Evolutionary conservation across 2,329 filamentous ascomycete species (phyloP).

Genomic region (Elsinoe necatrix): DNA sequence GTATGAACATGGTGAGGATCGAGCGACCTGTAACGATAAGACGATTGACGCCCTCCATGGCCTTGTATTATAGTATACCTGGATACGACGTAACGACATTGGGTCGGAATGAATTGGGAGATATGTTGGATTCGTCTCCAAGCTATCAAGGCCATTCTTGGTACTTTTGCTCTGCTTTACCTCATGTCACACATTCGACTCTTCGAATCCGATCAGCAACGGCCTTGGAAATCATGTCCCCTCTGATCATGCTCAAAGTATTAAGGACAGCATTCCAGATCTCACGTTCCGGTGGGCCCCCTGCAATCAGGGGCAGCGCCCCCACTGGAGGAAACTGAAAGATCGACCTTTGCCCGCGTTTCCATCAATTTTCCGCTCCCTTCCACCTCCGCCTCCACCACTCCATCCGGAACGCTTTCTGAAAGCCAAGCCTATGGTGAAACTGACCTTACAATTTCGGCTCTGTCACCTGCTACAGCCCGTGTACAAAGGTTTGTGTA

Average conservation of each 20-base stretch:
- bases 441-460: constrained; percentile 15
- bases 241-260: neutral
- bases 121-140: neutral
- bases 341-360: constrained; percentile 3
- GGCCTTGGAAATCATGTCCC: neutral
- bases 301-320: neutral
- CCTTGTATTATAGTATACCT: neutral
- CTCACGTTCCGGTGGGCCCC: constrained; percentile 7
- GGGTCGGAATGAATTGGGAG: neutral
- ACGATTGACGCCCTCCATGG: neutral
- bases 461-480: neutral
- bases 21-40: neutral
- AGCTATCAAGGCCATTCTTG: no score
- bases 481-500: neutral
- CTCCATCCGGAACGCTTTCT: constrained; percentile 9
- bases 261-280: neutral
- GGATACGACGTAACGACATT: neutral
- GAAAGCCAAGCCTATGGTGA: neutral
- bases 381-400: constrained; percentile 4
- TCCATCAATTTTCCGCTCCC: constrained; percentile 3
- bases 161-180: no score
- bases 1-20: no score
- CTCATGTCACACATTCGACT: neutral
- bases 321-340: neutral
- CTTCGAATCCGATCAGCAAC: neutral